phyloP scores from a whole-genome alignment of 805 yeast genomes.

The Ogataea thermomethanolica region DNA sequence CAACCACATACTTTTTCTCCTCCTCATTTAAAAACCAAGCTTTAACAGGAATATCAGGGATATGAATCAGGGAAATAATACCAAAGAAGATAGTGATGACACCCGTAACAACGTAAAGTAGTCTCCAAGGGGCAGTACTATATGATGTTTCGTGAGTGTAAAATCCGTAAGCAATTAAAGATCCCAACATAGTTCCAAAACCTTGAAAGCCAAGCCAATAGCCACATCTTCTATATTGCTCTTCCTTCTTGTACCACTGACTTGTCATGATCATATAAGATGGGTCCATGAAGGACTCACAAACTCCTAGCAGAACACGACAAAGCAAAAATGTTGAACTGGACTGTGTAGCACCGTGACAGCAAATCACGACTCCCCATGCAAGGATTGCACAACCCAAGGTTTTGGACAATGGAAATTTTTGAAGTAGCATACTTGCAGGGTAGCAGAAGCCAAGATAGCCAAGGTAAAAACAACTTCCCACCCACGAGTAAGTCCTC shows the following conservation, averaged over 20 bases:
- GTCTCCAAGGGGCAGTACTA: constrained; percentile 56
- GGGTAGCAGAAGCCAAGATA: constrained; percentile 47
- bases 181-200: constrained; percentile 45
- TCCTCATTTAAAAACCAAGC: constrained; percentile 48
- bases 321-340: constrained; percentile 44
- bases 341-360: constrained; percentile 33
- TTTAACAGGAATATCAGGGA: constrained; percentile 52
- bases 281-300: constrained; percentile 44
- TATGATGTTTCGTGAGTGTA: constrained; percentile 34
- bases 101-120: constrained; percentile 58
- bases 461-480: constrained; percentile 44
- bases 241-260: constrained; percentile 48
- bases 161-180: constrained; percentile 45
- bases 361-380: constrained; percentile 48
- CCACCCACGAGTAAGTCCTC: constrained; percentile 39
- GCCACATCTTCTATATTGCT: constrained; percentile 38
- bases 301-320: constrained; percentile 51
- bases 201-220: constrained; percentile 39
- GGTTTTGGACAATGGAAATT: constrained; percentile 50
- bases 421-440: constrained; percentile 42
- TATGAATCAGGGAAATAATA: constrained; percentile 33
- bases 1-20: constrained; percentile 47
- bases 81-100: constrained; percentile 53
- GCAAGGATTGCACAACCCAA: constrained; percentile 42
- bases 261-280: constrained; percentile 52